These are phyloP conservation scores for Chlamydomonas incerta DNA, from an alignment of 139 green algal species.

Conservation along the genomic window DNA sequence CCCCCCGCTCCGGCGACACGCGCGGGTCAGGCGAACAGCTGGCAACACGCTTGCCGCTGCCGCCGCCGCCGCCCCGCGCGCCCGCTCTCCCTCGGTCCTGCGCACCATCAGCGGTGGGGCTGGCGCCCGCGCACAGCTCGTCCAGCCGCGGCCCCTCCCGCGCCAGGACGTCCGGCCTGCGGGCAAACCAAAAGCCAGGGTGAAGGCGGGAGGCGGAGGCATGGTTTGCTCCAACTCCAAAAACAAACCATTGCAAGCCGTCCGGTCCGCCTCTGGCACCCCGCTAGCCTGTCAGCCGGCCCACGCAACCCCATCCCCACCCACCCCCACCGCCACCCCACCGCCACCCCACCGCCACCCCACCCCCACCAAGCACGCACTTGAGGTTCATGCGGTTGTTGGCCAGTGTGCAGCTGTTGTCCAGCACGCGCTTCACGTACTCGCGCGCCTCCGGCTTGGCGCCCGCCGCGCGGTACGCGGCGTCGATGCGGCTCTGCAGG, in stretches of 20 bases:
- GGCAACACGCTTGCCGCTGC: slow-evolving; percentile 8
- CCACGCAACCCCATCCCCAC: too few relatives aligned
- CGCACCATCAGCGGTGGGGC: background rate
- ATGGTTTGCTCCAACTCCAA: too few relatives aligned
- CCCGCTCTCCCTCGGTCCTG: too few relatives aligned
- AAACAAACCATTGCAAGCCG: too few relatives aligned
- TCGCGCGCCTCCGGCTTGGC: slow-evolving; percentile 25
- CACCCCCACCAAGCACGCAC: background rate
- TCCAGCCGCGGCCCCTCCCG: background rate
- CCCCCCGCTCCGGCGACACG: background rate
- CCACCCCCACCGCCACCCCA: background rate
- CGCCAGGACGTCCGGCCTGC: slow-evolving; percentile 7
- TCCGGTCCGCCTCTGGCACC: too few relatives aligned
- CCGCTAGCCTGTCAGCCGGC: too few relatives aligned
- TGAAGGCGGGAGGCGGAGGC: too few relatives aligned
- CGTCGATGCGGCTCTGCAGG: slow-evolving; percentile 28
- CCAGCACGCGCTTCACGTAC: slow-evolving; percentile 27
- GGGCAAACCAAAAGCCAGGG: background rate
- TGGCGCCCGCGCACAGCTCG: background rate
- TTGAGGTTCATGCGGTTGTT: slow-evolving; percentile 36
- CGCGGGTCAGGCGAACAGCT: slow-evolving; percentile 32
- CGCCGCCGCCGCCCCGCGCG: background rate
- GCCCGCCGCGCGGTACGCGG: slow-evolving; percentile 18
- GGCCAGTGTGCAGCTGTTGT: slow-evolving; percentile 21
- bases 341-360: background rate